Base-by-base conservation (phyloP, 2,329 filamentous ascomycete genomes). In the Pestalotiopsis sp. region DNA sequence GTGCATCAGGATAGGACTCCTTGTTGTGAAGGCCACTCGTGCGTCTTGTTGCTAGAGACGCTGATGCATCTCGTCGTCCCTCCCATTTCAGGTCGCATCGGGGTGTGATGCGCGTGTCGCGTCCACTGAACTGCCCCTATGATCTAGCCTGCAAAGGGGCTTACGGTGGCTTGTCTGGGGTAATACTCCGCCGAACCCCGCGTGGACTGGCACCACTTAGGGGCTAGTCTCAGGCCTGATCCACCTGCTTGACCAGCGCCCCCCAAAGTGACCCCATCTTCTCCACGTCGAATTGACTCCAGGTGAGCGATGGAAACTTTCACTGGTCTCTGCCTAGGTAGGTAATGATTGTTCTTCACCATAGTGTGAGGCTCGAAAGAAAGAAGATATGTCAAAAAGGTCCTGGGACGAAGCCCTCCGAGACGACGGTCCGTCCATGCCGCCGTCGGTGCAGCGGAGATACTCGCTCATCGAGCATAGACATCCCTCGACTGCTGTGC, bases 341-440 rank as follows among this genome's bases (percentile, higher is more conserved):
- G 45, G 45, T n/a, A 52, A 52, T 52, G 45, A 52, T 20, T 52
- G 31, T 36, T 36, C 31, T 36, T 36, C 31, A 61, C 36, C 14
- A 23, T 31, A 23, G 7, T 12, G 0, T 63, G 27, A 63, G 5
- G 38, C 14, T 9, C 31, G 12, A 5, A n/a, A 63, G 38, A 63
- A 52, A 23, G 45, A 65, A 20, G 56, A n/a, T 4, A 69, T 69
- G 65, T 64, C 68, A 39, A 71, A 71, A 63, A 61, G 69, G 45
- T 68, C 69, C 4, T 71, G 69, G 69, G 68, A 68, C 38, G 61
- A 71, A 52, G 68, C 63, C 7, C 56, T 58, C 25, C 56, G 25
- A 7, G 68, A 56, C 23, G 66, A 45, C 2, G 62, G 25, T 3
- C 25, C 57, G 1, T 27, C 57, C 6, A 27, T 36, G 57, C 23